These are phyloP conservation scores for Rhizopogon sp. DNA, from an alignment of 768 basidiomycete genomes.

Conservation along the genomic window DNA sequence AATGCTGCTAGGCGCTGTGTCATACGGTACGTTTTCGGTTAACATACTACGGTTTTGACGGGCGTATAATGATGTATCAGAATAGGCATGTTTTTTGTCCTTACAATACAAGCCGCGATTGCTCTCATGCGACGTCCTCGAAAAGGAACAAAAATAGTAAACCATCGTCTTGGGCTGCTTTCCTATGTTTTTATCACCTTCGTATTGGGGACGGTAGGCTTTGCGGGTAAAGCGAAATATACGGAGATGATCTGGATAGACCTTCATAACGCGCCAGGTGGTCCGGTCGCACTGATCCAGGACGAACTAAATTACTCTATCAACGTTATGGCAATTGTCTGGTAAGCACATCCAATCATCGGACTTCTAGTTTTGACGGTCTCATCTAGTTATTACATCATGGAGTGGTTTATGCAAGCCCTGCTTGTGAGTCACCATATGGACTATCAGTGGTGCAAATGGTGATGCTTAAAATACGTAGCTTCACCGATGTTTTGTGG, in stretches of 20 bases:
- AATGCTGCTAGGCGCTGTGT: slow-evolving; percentile 13
- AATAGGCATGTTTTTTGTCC: slow-evolving; percentile 18
- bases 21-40: slow-evolving; percentile 14
- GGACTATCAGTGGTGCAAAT: neutral
- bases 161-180: slow-evolving; percentile 8
- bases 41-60: neutral
- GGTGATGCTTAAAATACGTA: neutral
- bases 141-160: neutral
- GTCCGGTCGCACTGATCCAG: slow-evolving; percentile 11
- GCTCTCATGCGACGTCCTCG: slow-evolving; percentile 6
- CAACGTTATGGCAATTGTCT: slow-evolving; percentile 15
- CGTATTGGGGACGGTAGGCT: slow-evolving; percentile 20
- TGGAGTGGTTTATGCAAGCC: slow-evolving; percentile 27
- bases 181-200: slow-evolving; percentile 23
- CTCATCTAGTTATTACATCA: slow-evolving; percentile 19
- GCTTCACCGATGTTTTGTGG: slow-evolving; percentile 8
- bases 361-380: neutral
- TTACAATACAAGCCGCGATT: slow-evolving; percentile 14
- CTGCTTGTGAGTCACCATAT: slow-evolving; percentile 10
- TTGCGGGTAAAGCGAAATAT: slow-evolving; percentile 22
- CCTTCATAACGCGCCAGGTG: slow-evolving; percentile 13
- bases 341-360: slow-evolving; percentile 3
- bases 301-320: slow-evolving; percentile 12
- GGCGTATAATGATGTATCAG: neutral
- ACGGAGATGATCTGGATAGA: slow-evolving; percentile 30